Percentiles rank a stretch among this genome's conserved stretches.
Conservation (phyloP, 106 monocot species). For the Acorus gramineus region DNA sequence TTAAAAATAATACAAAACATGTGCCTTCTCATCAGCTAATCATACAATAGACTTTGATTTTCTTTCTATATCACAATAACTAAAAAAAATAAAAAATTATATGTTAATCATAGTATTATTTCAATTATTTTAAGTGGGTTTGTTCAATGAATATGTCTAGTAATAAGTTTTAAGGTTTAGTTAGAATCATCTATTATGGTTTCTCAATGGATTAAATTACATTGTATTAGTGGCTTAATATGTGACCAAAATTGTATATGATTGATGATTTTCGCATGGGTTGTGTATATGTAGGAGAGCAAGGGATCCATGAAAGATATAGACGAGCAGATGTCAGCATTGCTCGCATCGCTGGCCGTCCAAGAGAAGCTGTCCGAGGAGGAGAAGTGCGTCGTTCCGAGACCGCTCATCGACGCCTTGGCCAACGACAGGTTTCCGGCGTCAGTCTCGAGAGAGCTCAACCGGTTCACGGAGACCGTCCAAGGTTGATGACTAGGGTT, state of each 20-base stretch:
- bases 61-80: too few relatives aligned
- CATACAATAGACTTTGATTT: too few relatives aligned
- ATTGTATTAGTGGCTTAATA: background rate
- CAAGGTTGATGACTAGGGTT: too few relatives aligned
- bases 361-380: conserved; percentile 36
- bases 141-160: too few relatives aligned
- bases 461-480: conserved; percentile 16
- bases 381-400: conserved; percentile 42
- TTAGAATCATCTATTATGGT: too few relatives aligned
- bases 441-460: conserved; percentile 25
- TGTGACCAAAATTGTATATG: background rate
- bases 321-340: conserved; percentile 9
- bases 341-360: conserved; percentile 19
- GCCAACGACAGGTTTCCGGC: conserved; percentile 22
- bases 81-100: too few relatives aligned
- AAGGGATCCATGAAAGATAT: background rate
- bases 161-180: too few relatives aligned
- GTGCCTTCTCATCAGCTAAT: too few relatives aligned
- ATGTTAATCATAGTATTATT: too few relatives aligned
- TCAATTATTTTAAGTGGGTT: too few relatives aligned
- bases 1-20: too few relatives aligned
- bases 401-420: conserved; percentile 13
- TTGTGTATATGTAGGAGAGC: background rate
- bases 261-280: background rate
- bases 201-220: background rate